These are phyloP conservation scores for Boletus eberwhitei DNA, from an alignment of 768 basidiomycete species.

Conservation along the genomic window DNA sequence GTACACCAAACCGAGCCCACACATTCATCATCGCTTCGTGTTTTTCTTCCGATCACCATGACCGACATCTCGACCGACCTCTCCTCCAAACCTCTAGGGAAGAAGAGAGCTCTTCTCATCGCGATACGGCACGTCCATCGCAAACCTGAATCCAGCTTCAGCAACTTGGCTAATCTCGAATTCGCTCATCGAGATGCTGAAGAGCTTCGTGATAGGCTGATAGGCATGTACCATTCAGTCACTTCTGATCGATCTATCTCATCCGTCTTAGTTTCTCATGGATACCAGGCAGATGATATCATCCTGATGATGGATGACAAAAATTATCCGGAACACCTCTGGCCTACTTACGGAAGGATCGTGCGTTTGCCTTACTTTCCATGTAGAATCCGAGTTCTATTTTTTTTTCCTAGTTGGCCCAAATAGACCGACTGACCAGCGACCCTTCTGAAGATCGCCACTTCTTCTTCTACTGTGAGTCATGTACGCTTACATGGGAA, in stretches of 20 bases:
- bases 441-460: slow-evolving; percentile 43
- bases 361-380: slow-evolving; percentile 28
- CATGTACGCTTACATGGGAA: too few species aligned
- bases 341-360: slow-evolving; percentile 45
- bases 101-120: slow-evolving; percentile 22
- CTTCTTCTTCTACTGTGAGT: slow-evolving; percentile 56
- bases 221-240: slow-evolving; percentile 7
- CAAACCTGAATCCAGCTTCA: not conserved
- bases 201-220: slow-evolving; percentile 12
- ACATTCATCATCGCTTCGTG: too few species aligned
- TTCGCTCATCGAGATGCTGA: slow-evolving; percentile 21
- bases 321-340: slow-evolving; percentile 25
- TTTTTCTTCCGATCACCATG: not conserved
- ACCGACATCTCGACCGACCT: not conserved
- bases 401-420: slow-evolving; percentile 27
- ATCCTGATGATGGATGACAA: slow-evolving; percentile 41
- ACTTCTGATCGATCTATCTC: not conserved
- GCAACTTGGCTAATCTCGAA: slow-evolving; percentile 4
- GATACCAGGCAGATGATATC: slow-evolving; percentile 40
- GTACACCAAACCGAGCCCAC: not conserved
- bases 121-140: slow-evolving; percentile 10
- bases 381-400: not conserved
- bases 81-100: not conserved
- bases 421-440: slow-evolving; percentile 41
- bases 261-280: slow-evolving; percentile 31